These are phyloP conservation scores for Solanum lycopersicoides DNA, from an alignment of 257 asterid species.

Conservation along the genomic window DNA sequence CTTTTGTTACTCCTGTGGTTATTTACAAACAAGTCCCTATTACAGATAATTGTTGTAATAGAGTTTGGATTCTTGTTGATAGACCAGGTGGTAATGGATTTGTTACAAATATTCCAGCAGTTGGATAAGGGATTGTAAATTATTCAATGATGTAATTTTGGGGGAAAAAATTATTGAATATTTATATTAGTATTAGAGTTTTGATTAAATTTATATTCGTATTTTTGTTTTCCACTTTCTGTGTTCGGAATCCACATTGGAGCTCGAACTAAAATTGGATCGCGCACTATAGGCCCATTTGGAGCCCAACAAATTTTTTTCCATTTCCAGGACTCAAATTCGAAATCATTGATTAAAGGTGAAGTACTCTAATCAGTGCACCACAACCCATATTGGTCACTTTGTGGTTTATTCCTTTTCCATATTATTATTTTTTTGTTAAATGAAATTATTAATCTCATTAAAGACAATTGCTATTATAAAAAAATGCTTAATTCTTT, in stretches of 20 bases:
- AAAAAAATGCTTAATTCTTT: neutral
- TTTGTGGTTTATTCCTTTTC: neutral
- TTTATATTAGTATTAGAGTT: neutral
- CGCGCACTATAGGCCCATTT: too few relatives aligned
- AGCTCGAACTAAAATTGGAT: too few relatives aligned
- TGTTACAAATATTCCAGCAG: neutral
- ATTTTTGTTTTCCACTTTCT: fast-evolving
- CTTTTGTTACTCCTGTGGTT: neutral
- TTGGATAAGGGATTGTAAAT: neutral
- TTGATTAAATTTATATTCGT: neutral
- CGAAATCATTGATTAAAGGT: too few relatives aligned
- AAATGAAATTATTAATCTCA: neutral
- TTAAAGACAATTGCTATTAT: neutral
- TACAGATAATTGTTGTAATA: neutral
- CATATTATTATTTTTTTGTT: neutral
- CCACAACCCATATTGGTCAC: too few relatives aligned
- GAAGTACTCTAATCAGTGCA: fast-evolving
- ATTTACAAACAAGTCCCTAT: neutral
- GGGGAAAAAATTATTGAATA: too few relatives aligned
- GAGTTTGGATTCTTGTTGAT: neutral
- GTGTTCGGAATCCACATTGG: too few relatives aligned
- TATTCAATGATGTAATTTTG: neutral
- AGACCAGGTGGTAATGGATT: neutral
- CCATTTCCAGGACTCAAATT: fast-evolving
- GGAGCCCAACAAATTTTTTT: fast-evolving